These are phyloP conservation scores for Phytopythium vexans DNA, from an alignment of 352 stramenopile genomes.

Conservation along the genomic window DNA sequence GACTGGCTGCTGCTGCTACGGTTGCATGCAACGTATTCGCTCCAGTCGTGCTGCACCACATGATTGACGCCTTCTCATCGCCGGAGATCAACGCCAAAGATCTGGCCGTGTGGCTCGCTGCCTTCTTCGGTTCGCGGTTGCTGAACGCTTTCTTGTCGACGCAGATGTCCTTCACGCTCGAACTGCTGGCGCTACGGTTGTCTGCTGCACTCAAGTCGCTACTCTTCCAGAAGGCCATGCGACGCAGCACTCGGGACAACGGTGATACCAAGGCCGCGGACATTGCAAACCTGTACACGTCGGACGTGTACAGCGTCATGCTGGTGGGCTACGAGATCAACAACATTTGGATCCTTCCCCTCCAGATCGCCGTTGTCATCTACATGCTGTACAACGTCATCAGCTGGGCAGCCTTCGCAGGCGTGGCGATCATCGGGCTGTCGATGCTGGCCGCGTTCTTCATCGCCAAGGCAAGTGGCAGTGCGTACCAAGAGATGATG, in stretches of 20 bases:
- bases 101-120: constrained; percentile 31
- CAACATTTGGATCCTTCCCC: constrained; percentile 41
- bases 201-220: constrained; percentile 35
- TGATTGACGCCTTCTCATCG: constrained; percentile 29
- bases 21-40: constrained; percentile 33
- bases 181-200: constrained; percentile 25
- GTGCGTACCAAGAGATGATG: constrained; percentile 78
- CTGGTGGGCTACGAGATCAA: constrained; percentile 39
- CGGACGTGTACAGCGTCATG: constrained; percentile 77
- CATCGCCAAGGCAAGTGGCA: constrained; percentile 44
- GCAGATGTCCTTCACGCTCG: constrained; percentile 23
- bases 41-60: constrained; percentile 39
- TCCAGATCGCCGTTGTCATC: constrained; percentile 32
- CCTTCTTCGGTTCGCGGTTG: constrained; percentile 36
- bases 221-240: constrained; percentile 36
- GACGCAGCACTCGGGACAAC: constrained; percentile 17
- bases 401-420: constrained; percentile 32
- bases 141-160: constrained; percentile 20
- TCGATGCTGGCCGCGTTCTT: constrained; percentile 39
- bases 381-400: constrained; percentile 46
- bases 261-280: constrained; percentile 34
- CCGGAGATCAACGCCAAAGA: constrained; percentile 1
- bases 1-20: constrained; percentile 21
- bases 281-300: constrained; percentile 92
- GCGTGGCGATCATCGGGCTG: constrained; percentile 24